These are phyloP conservation scores for Suillus occidentalis DNA, from an alignment of 768 basidiomycete genomes.

Conservation along the genomic window DNA sequence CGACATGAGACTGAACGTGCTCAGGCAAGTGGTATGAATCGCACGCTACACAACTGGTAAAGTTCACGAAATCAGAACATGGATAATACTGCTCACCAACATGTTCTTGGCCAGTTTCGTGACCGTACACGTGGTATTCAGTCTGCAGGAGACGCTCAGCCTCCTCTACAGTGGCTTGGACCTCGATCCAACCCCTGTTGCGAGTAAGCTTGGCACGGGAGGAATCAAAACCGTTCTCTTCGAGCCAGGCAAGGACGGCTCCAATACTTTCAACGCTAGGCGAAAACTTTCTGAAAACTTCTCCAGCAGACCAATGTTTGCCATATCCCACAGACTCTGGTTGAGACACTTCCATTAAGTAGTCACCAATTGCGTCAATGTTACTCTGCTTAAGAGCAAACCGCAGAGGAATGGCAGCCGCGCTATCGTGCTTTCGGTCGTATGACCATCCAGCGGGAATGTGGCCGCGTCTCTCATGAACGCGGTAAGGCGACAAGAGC, in stretches of 20 bases:
- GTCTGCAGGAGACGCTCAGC: slow-evolving; percentile 43
- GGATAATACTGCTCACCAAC: slow-evolving; percentile 30
- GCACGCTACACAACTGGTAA: slow-evolving; percentile 26
- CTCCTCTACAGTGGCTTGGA: slow-evolving; percentile 40
- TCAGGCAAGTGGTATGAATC: slow-evolving; percentile 36
- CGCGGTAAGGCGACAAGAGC: slow-evolving; percentile 40
- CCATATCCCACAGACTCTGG: slow-evolving; percentile 52
- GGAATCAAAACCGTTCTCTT: slow-evolving; percentile 38
- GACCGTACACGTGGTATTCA: slow-evolving; percentile 44
- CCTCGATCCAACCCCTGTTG: slow-evolving; percentile 41
- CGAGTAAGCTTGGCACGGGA: slow-evolving; percentile 39
- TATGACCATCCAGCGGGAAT: slow-evolving; percentile 39
- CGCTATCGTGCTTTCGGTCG: slow-evolving; percentile 34
- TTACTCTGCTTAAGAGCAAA: slow-evolving; percentile 50
- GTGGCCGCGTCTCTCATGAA: slow-evolving; percentile 37
- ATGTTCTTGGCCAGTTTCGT: slow-evolving; percentile 37
- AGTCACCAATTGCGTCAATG: slow-evolving; percentile 43
- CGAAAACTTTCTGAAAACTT: slow-evolving; percentile 46
- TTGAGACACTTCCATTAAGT: slow-evolving; percentile 49
- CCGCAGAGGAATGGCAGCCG: slow-evolving; percentile 44
- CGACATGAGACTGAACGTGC: slow-evolving; percentile 39
- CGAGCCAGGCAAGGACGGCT: slow-evolving; percentile 45
- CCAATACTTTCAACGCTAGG: slow-evolving; percentile 42
- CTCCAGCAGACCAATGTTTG: slow-evolving; percentile 45
- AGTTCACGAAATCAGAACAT: neutral